Evolutionary conservation across 2,329 filamentous ascomycete genomes (phyloP), one percentile per base, ranked within the genome.

Genomic region (Penicillium sp.): DNA sequence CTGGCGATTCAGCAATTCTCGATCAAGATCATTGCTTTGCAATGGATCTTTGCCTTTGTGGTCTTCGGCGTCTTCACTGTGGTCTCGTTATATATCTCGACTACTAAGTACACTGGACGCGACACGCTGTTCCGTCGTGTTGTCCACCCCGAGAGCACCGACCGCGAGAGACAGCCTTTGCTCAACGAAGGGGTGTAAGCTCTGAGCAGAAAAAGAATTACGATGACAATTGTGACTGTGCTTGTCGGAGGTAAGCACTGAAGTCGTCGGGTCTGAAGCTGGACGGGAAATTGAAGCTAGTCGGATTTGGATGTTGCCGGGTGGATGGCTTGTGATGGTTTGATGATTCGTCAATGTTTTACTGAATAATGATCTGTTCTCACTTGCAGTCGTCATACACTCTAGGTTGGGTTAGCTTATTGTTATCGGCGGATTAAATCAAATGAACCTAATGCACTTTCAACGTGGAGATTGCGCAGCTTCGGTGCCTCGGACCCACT

Each of bases 1-100:
- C 85, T 96, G 43, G 91, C 90, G 13, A 85, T 95, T 16, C 84
- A 86, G 14, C 92, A 96, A 74, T 87, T 96, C 77, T 78, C 87
- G 50, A 82, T 83, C 67, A 86, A 91, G 71, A 75, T 88, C 57
- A 81, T 96, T 64, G 90, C 90, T 7, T 81, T 96, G 62, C 92
- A 96, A 78, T 96, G 91, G 91, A 93, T 96, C 75, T 96, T 96
- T 72, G 90, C 91, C 33, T 95, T 96, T 69, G 81, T 86, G 60
- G 91, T 96, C 72, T 92, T 93, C 82, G 84, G 81, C 1, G 71
- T 90, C 26, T 83, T 96, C 52, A 89, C 95, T 71, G 73, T 92
- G 21, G 76, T 85, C 19, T 91, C 89, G 1, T 67, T 90, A 11
- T 75, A 74, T 42, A 66, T 74, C 43, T 72, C 74, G 3, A 62